Percentiles rank a stretch among this genome's conserved stretches.
These are phyloP conservation scores for Cryptomeria japonica DNA, from an alignment of 75 land plant species.

Conservation along the genomic window DNA sequence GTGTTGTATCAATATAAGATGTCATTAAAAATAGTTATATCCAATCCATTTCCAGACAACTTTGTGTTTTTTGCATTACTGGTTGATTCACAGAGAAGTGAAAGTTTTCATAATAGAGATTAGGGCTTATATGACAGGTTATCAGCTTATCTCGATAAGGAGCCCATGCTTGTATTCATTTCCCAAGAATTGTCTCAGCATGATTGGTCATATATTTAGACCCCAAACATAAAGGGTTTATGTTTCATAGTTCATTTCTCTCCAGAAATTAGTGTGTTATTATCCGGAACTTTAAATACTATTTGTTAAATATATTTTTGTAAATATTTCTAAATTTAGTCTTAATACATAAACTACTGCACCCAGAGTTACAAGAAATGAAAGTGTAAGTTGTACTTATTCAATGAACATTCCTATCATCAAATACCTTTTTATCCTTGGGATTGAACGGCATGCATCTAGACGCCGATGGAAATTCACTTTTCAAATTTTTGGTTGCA, in stretches of 20 bases:
- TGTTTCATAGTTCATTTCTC: neutral
- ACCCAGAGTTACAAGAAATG: neutral
- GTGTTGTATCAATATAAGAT: too few species aligned
- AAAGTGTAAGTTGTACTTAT: neutral
- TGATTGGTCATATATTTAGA: neutral
- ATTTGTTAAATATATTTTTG: neutral
- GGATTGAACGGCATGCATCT: constrained; percentile 60
- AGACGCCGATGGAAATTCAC: constrained; percentile 61
- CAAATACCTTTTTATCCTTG: constrained; percentile 35
- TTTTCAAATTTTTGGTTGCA: constrained; percentile 24
- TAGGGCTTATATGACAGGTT: neutral
- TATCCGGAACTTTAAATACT: neutral
- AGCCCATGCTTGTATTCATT: neutral
- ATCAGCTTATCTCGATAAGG: neutral
- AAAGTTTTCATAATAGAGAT: neutral
- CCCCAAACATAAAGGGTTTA: neutral
- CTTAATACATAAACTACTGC: neutral
- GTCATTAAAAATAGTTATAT: too few species aligned
- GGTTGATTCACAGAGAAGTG: neutral
- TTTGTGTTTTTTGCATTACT: neutral
- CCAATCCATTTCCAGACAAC: too few species aligned
- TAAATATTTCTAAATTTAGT: neutral
- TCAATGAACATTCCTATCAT: neutral
- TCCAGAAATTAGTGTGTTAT: neutral
- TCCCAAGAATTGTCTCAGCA: neutral